Evolutionary conservation across 305 asterid genomes (phyloP), one percentile per base, ranked within the genome.

Genomic region (Fraxinus albicans): DNA sequence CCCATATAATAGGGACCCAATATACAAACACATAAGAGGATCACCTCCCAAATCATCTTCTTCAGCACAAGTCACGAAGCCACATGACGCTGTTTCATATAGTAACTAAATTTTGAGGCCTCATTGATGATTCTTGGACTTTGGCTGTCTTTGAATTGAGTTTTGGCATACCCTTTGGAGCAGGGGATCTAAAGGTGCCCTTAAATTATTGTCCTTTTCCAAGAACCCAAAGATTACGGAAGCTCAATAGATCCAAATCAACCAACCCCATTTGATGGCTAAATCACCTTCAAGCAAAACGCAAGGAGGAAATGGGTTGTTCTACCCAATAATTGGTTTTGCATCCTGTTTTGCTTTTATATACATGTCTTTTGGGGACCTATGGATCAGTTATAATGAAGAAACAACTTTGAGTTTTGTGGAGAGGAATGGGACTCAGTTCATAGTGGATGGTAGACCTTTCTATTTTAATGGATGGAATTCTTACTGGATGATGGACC

Each of bases 401-500:
- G 93, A 88, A 29, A 85, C 86, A 33, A 87, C 89, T 35, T 85
- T 92, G 79, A 92, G 96, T 79, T 95, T 94, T 86, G 98, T 96
- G 84, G 98, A 90, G 90, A 92, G 98, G 83, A 96, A 95, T 90
- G 99, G 98, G 63, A 92, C 94, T 86, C 98, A 96, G 89, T 95
- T 97, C 86, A 75, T 87, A 63, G 91, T 91, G 82, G 99, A 97
- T 88, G 99, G 97, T 40, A 91, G 77, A 82, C 97, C 92, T 17
- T 95, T 97, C 86, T 94, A 97, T 63, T 88, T 97, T 33, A 97
- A 95, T 88, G 99, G 99, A 8, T 97, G 99, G 99, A 97, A 97
- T 67, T 97, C 99, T 79, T 97, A 97, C 76, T 97, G 99, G 99
- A 85, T 97, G 94, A 97, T 97, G 99, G 98, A 95, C 80, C 97